Percentiles rank a stretch among this genome's conserved stretches.
Conservation (phyloP, 805 yeast species). For the Kuraishia cidri region DNA sequence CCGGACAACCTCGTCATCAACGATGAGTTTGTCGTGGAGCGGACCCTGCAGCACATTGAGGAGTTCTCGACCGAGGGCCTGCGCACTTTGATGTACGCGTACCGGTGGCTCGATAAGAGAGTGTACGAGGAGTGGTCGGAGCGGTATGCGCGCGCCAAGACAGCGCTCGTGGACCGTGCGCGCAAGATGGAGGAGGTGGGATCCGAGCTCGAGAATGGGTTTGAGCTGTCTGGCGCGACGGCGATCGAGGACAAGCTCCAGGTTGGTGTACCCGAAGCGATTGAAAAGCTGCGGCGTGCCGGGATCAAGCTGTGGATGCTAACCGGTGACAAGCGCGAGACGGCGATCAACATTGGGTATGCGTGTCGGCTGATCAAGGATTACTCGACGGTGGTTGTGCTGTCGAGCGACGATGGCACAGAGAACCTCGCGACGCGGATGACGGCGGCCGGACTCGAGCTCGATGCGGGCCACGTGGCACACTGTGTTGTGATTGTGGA, state of each 20-base stretch:
- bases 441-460: conserved; percentile 66
- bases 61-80: conserved; percentile 93
- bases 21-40: conserved; percentile 72
- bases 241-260: conserved; percentile 97
- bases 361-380: conserved; percentile 91
- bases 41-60: conserved; percentile 83
- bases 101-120: conserved; percentile 51
- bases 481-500: conserved; percentile 94
- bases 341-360: conserved; percentile 95
- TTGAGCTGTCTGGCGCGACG: conserved; percentile 80
- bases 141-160: conserved; percentile 67
- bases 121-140: conserved; percentile 62
- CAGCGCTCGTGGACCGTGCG: conserved; percentile 62
- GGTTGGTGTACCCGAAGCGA: conserved; percentile 93
- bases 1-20: conserved; percentile 53
- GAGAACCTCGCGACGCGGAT: conserved; percentile 62
- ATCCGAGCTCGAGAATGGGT: conserved; percentile 55
- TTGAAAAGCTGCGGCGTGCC: conserved; percentile 85
- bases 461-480: conserved; percentile 69
- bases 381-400: conserved; percentile 78
- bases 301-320: conserved; percentile 97
- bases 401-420: conserved; percentile 24
- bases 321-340: conserved; percentile 96
- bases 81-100: conserved; percentile 80
- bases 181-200: conserved; percentile 65